Base-by-base conservation (phyloP, 331 rosid genomes). In the Quercus tomentella region DNA sequence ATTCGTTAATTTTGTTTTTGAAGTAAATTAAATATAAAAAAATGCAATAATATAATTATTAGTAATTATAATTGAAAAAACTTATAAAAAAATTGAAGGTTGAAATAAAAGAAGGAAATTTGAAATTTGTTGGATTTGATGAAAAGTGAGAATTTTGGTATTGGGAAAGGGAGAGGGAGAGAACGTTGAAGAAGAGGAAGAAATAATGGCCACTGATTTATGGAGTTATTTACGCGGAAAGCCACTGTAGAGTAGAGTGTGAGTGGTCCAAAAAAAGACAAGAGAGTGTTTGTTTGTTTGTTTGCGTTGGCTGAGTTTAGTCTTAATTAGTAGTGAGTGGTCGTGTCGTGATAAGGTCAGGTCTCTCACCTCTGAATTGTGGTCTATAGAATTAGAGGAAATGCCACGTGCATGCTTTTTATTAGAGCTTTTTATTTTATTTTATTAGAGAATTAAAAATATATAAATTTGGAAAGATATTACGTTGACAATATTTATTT, bases 201-300 rank as follows among this genome's bases (percentile, higher is more conserved):
- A 73, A 80, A 41, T 58, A 80, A 41, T 58, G 76, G 71, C 80
- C 43, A 75, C 28, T 4, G 22, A 7, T 43, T 9, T 5, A n/a
- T 45, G 35, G 0, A 1, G 28, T 17, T 33, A 81, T 81, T 78
- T 75, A 57, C 84, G 51, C 3, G 41, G 52, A 26, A 60, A 69
- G 77, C 70, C 70, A 63, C 70, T 63, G 12, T 14, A 2, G 2
- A 63, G 66, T 23, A 1, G 1, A 58, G 43, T 4, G 30, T 6
- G 28, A 3, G 11, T 7, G 14, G 62, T 9, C 63, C 49, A 41
- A 9, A 41, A 41, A 9, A 0, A 9, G 49, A 41, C 49, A 41
- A 8, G 2, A 2, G 14, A 2, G 49, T 41, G 49, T 25, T 1
- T 25, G 26, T 9, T 2, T 41, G 49, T 37, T 37, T 37, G 10